Percentiles rank a stretch among this genome's conserved stretches.
Evolutionary conservation across 352 stramenopile genomes (phyloP).

Genomic region (Pseudoperonospora humuli): DNA sequence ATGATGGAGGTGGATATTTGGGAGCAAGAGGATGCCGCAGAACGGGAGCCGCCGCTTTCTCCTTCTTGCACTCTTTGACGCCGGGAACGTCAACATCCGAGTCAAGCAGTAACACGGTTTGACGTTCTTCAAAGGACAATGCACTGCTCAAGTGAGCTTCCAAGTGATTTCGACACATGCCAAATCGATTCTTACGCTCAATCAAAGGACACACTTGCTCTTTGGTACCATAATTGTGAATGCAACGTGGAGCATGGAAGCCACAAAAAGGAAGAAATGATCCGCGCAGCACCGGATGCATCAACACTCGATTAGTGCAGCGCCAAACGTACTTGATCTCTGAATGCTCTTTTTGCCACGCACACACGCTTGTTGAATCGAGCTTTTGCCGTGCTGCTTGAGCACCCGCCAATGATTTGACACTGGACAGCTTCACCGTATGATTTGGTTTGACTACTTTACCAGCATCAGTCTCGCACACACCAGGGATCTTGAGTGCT

Average conservation of each 20-base stretch:
- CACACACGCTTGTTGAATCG: slow-evolving; percentile 24
- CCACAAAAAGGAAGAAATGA: slow-evolving; percentile 60
- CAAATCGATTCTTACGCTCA: no score
- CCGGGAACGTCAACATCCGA: slow-evolving; percentile 63
- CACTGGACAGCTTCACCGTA: slow-evolving; percentile 12
- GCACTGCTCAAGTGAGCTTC: no score
- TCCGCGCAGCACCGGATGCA: slow-evolving; percentile 42
- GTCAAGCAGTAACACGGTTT: slow-evolving; percentile 31
- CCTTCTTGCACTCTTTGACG: slow-evolving; percentile 44
- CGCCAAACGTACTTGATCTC: slow-evolving; percentile 46
- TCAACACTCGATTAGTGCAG: slow-evolving; percentile 50
- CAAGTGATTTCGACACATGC: no score
- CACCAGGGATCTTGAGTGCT: no score
- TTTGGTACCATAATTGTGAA: slow-evolving; percentile 50
- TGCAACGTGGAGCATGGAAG: slow-evolving; percentile 51
- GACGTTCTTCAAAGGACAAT: slow-evolving; percentile 45
- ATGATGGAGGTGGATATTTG: slow-evolving; percentile 26
- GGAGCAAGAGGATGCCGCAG: slow-evolving; percentile 47
- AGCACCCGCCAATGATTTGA: neutral
- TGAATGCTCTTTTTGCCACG: slow-evolving; percentile 52
- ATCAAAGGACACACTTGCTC: slow-evolving; percentile 33
- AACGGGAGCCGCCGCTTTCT: slow-evolving; percentile 15
- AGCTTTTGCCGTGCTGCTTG: slow-evolving; percentile 4
- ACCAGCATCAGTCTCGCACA: no score
- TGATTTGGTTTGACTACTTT: slow-evolving; percentile 15